Conservation (phyloP, 2,329 filamentous ascomycete genomes). For the Helicocarpus griseus region DNA sequence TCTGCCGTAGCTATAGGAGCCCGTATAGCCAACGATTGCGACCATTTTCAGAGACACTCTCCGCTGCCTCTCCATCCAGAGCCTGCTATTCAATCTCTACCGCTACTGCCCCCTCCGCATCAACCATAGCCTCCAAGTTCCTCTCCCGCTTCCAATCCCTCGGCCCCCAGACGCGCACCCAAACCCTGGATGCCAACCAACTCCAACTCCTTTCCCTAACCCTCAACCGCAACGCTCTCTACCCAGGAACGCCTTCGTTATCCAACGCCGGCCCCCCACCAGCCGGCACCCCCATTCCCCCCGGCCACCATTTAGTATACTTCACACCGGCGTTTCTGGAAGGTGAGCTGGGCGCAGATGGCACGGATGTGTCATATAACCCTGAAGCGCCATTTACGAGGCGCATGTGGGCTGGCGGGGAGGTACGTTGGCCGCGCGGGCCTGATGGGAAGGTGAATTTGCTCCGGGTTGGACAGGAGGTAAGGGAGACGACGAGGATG, state of each 20-base stretch:
- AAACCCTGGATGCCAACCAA: conserved; percentile 53
- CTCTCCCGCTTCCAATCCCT: conserved; percentile 33
- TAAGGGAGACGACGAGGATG: conserved; percentile 48
- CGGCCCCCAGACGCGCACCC: conserved; percentile 36
- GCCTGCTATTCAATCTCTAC: background rate
- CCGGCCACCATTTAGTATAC: conserved; percentile 54
- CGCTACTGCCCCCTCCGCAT: conserved; percentile 15
- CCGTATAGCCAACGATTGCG: background rate
- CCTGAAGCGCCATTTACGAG: conserved; percentile 50
- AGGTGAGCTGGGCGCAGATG: conserved; percentile 47
- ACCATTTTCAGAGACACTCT: background rate
- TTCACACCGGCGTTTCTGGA: conserved; percentile 52
- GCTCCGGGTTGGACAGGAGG: conserved; percentile 46
- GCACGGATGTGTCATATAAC: conserved; percentile 53
- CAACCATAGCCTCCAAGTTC: conserved; percentile 31
- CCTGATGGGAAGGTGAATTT: conserved; percentile 26
- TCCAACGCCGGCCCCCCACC: conserved; percentile 24
- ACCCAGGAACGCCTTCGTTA: conserved; percentile 22
- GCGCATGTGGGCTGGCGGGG: conserved; percentile 59
- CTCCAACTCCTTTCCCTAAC: conserved; percentile 53
- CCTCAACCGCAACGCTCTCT: conserved; percentile 41
- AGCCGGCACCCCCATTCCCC: conserved; percentile 43
- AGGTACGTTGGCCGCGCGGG: conserved; percentile 42
- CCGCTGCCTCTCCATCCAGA: background rate
- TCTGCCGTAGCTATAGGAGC: background rate